phyloP scores from a whole-genome alignment of 164 flowering plant species.

The Umbilicus rupestris region DNA sequence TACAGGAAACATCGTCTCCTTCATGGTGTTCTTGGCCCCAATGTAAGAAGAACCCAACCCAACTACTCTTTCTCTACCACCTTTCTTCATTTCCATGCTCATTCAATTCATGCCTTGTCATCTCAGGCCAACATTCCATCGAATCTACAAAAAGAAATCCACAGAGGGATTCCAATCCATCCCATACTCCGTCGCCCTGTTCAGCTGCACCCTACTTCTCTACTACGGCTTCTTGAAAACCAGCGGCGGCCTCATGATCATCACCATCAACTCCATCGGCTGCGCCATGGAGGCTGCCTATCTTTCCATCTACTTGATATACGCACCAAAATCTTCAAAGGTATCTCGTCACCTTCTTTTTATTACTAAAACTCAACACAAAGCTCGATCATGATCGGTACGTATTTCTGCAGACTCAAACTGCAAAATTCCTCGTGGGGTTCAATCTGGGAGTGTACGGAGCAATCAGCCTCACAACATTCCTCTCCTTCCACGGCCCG shows the following conservation, averaged over 20 bases:
- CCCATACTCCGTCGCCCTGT: conserved; percentile 66
- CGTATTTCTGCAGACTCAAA: not conserved
- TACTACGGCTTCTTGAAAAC: conserved; percentile 55
- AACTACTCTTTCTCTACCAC: not conserved
- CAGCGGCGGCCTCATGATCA: conserved; percentile 30
- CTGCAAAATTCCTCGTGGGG: not conserved
- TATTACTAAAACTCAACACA: too few species aligned
- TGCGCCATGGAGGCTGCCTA: conserved; percentile 34
- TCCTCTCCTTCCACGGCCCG: conserved; percentile 17
- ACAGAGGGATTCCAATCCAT: conserved; percentile 72
- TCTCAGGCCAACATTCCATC: conserved; percentile 62
- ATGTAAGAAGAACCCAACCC: conserved; percentile 27
- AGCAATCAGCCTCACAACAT: conserved; percentile 28
- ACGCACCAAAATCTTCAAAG: conserved; percentile 39
- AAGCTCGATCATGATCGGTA: too few species aligned
- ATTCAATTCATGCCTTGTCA: not conserved
- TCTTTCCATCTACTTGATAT: conserved; percentile 42
- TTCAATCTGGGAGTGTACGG: conserved; percentile 32
- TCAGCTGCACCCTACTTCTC: conserved; percentile 53
- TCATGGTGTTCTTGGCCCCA: conserved; percentile 63
- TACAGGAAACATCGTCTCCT: conserved; percentile 53
- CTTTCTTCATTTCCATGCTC: too few species aligned
- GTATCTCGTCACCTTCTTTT: conserved; percentile 18
- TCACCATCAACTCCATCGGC: conserved; percentile 53
- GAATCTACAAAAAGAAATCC: conserved; percentile 60